Conservation (phyloP, 805 yeast species). For the Wickerhamomyces canadensis region DNA sequence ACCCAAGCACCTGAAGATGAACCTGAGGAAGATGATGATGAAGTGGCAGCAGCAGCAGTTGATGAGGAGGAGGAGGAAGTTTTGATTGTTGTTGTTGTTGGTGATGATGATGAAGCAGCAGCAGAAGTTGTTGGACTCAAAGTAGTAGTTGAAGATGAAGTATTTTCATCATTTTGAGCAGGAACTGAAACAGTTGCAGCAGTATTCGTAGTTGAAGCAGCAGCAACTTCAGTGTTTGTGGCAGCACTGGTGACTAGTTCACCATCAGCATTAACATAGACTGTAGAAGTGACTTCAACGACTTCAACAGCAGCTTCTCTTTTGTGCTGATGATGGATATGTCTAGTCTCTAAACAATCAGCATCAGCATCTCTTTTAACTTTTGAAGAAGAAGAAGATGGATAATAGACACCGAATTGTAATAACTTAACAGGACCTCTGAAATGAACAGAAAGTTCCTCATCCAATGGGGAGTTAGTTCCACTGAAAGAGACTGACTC, state of each 20-base stretch:
- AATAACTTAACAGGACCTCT: constrained; percentile 80
- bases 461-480: constrained; percentile 71
- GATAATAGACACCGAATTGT: constrained; percentile 89
- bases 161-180: constrained; percentile 7
- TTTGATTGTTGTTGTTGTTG: too few relatives aligned
- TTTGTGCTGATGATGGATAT: constrained; percentile 46
- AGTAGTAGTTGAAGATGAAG: constrained; percentile 4
- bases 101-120: constrained; percentile 17
- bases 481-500: constrained; percentile 58
- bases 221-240: constrained; percentile 22
- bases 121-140: constrained; percentile 23
- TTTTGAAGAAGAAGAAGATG: constrained; percentile 38
- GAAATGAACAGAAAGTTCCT: constrained; percentile 83
- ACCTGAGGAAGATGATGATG: constrained; percentile 32
- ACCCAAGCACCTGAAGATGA: constrained; percentile 51
- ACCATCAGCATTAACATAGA: constrained; percentile 60
- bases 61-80: constrained; percentile 25
- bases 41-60: constrained; percentile 24
- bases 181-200: constrained; percentile 22
- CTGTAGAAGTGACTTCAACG: constrained; percentile 75
- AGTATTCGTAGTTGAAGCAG: constrained; percentile 25
- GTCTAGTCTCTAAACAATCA: constrained; percentile 27
- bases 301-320: constrained; percentile 58
- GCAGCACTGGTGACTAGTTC: constrained; percentile 19
- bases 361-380: constrained; percentile 39